Evolutionary conservation across 73 alveolate species (phyloP).

Genomic region (Tetrahymena thermophila): DNA sequence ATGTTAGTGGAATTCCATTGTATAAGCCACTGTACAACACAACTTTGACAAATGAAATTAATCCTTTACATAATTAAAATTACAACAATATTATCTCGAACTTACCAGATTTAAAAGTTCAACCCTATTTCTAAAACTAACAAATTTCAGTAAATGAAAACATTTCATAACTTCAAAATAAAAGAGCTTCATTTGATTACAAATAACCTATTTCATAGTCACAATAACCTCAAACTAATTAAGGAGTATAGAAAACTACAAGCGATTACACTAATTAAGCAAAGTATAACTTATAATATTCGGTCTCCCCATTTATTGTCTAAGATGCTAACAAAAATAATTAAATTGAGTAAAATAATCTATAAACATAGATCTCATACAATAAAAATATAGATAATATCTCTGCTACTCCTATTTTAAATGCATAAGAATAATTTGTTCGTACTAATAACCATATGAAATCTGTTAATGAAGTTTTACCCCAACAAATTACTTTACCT

Average conservation of each 20-base stretch:
- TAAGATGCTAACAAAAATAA: neutral
- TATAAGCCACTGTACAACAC: neutral
- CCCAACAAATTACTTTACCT: neutral
- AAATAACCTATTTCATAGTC: neutral
- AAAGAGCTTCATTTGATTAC: neutral
- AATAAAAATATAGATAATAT: neutral
- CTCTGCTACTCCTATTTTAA: neutral
- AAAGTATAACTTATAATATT: too few species aligned
- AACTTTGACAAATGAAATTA: too few species aligned
- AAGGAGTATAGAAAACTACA: neutral
- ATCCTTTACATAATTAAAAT: neutral
- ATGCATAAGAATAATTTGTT: neutral
- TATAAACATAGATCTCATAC: neutral
- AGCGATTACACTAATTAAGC: too few species aligned
- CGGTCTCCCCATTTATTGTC: neutral
- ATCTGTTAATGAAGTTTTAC: neutral
- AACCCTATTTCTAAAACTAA: neutral
- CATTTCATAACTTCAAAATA: neutral
- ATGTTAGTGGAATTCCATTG: neutral
- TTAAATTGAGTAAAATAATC: neutral
- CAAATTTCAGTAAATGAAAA: neutral
- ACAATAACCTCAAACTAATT: too few species aligned
- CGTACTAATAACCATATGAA: neutral
- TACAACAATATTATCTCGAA: neutral
- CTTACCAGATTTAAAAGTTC: neutral